Percentiles rank a stretch among this genome's conserved stretches.
Evolutionary conservation across 176 grass and related monocot genomes (phyloP).

Genomic region (Eleusine coracana): DNA sequence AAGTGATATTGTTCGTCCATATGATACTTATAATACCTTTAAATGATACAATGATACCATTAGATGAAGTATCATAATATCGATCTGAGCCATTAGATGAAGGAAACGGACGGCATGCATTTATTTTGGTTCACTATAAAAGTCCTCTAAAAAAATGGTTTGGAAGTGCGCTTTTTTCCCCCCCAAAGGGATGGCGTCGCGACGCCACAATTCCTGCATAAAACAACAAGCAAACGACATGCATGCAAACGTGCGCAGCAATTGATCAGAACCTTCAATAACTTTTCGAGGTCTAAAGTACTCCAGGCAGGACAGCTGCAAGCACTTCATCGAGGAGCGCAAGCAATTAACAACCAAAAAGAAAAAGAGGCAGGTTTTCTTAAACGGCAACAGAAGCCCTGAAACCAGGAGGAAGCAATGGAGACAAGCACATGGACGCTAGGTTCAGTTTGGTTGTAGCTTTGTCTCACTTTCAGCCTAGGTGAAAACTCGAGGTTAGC

Average conservation of each 20-base stretch:
- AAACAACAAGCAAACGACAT: background rate
- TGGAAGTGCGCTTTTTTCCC: background rate
- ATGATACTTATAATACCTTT: too few relatives aligned
- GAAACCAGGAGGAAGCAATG: conserved; percentile 6
- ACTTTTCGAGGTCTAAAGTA: background rate
- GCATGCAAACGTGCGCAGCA: background rate
- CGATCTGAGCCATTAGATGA: too few relatives aligned
- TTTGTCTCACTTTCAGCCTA: background rate
- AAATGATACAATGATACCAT: too few relatives aligned
- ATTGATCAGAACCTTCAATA: background rate
- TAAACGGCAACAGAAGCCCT: conserved; percentile 4
- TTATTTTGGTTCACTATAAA: too few relatives aligned
- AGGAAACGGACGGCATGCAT: too few relatives aligned
- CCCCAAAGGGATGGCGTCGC: too few relatives aligned
- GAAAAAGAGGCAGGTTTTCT: background rate
- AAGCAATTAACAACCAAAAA: background rate
- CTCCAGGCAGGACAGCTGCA: background rate
- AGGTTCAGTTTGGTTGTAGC: background rate
- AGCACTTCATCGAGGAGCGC: background rate
- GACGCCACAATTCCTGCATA: background rate
- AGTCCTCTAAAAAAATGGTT: too few relatives aligned
- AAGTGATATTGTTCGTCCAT: too few relatives aligned
- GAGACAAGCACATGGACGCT: too few relatives aligned
- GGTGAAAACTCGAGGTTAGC: background rate
- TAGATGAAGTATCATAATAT: too few relatives aligned